Conservation (phyloP, 1,284 basidiomycete genomes). For the Pseudozyma hubeiensis region DNA sequence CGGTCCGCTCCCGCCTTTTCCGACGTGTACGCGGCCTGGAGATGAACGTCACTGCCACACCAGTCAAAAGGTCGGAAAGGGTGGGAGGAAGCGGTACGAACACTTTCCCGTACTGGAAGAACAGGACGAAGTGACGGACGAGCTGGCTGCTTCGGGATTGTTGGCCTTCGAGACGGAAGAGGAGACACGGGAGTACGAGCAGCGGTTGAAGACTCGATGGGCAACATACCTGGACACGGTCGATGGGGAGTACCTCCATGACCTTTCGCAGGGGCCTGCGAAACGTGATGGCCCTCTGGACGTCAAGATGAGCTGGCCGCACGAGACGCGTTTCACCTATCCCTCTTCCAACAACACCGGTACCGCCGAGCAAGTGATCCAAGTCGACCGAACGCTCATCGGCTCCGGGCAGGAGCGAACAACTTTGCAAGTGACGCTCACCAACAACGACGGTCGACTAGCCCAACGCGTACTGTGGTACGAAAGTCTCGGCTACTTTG, state of each 20-base stretch:
- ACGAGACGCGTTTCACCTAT: conserved; percentile 69
- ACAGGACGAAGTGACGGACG: conserved; percentile 37
- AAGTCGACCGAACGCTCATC: conserved; percentile 78
- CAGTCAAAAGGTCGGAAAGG: not conserved
- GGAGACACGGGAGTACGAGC: conserved; percentile 31
- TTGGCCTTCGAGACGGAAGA: conserved; percentile 25
- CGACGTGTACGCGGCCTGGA: conserved; percentile 8
- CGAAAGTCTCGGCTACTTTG: conserved; percentile 92
- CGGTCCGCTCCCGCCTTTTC: conserved; percentile 19
- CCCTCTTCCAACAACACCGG: conserved; percentile 36
- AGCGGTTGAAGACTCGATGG: conserved; percentile 21
- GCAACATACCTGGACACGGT: conserved; percentile 14
- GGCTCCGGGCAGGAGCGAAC: conserved; percentile 83
- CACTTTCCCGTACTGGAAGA: conserved; percentile 25
- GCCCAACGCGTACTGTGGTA: conserved; percentile 78
- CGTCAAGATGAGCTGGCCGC: conserved; percentile 68
- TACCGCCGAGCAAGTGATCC: conserved; percentile 51
- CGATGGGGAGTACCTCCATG: conserved; percentile 40
- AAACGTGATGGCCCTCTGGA: conserved; percentile 34
- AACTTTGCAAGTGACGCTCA: conserved; percentile 77
- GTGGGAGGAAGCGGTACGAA: not conserved
- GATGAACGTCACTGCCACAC: conserved; percentile 1
- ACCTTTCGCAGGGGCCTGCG: not conserved
- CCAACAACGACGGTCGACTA: conserved; percentile 73
- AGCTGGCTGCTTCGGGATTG: conserved; percentile 22